These are phyloP conservation scores for Berkeleyomyces rouxiae DNA, from an alignment of 2,329 filamentous ascomycete genomes.

Conservation along the genomic window DNA sequence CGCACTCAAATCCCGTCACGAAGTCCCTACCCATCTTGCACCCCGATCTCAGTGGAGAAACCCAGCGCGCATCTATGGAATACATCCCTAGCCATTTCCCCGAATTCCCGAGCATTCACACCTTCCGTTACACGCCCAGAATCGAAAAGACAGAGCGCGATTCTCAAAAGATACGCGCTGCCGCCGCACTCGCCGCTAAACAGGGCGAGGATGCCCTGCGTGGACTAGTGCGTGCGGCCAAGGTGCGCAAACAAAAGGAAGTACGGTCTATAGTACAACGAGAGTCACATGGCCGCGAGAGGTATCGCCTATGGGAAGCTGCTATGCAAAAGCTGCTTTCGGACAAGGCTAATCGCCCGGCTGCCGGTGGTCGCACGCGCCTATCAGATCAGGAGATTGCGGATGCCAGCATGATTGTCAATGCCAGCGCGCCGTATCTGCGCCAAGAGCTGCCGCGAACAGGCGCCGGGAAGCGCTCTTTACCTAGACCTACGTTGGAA, in stretches of 20 bases:
- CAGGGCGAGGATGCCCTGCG: slow-evolving; percentile 46
- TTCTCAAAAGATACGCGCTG: slow-evolving; percentile 40
- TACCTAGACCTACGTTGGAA: slow-evolving; percentile 7
- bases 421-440: slow-evolving; percentile 19
- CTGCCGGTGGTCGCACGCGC: not conserved
- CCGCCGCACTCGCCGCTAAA: slow-evolving; percentile 41
- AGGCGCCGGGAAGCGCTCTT: slow-evolving; percentile 8
- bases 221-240: slow-evolving; percentile 42
- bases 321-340: slow-evolving; percentile 42
- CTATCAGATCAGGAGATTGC: slow-evolving; percentile 30
- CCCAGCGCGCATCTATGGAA: slow-evolving; percentile 36
- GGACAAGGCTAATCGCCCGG: slow-evolving; percentile 15
- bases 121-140: slow-evolving; percentile 42
- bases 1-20: slow-evolving; percentile 19
- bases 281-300: slow-evolving; percentile 34
- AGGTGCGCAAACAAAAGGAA: slow-evolving; percentile 48
- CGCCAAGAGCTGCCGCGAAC: slow-evolving; percentile 9
- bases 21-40: slow-evolving; percentile 31
- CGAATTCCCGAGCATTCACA: slow-evolving; percentile 46
- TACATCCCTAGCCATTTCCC: slow-evolving; percentile 45
- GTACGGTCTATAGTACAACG: slow-evolving; percentile 38
- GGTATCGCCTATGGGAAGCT: slow-evolving; percentile 43
- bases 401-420: slow-evolving; percentile 49
- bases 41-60: slow-evolving; percentile 39
- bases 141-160: slow-evolving; percentile 27